Evolutionary conservation across 257 asterid species (phyloP).

Genomic region (Scutellaria barbata): DNA sequence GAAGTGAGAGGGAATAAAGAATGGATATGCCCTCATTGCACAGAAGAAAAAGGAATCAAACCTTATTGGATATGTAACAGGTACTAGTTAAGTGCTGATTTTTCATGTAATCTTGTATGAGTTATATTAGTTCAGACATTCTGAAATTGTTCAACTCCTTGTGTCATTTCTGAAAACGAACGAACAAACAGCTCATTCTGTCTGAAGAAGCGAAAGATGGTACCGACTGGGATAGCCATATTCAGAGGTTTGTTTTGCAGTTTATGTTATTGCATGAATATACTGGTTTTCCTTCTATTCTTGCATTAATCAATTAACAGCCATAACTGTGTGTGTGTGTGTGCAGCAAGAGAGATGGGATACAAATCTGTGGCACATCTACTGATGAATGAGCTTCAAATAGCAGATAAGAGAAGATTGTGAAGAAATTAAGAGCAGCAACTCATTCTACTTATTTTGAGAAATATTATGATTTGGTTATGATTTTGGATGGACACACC

Average conservation of each 20-base stretch:
- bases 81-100: conserved; percentile 39
- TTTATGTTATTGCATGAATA: not conserved
- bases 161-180: conserved; percentile 28
- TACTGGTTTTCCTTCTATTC: conserved; percentile 18
- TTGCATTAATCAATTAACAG: not conserved
- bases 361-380: conserved; percentile 85
- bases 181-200: conserved; percentile 76
- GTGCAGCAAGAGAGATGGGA: conserved; percentile 76
- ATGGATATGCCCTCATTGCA: conserved; percentile 83
- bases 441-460: conserved; percentile 1
- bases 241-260: conserved; percentile 57
- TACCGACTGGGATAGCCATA: conserved; percentile 82
- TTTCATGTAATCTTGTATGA: not conserved
- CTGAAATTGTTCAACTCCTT: not conserved
- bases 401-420: conserved; percentile 39
- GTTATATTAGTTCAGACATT: not conserved
- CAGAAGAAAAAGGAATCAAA: conserved; percentile 64
- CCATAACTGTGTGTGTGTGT: not conserved
- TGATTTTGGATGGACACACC: too few relatives aligned
- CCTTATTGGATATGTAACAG: conserved; percentile 95
- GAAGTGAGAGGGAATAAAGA: conserved; percentile 67
- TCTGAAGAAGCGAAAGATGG: conserved; percentile 72
- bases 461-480: not conserved
- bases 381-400: conserved; percentile 67
- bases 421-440: not conserved